Evolutionary conservation across 208 protist species (phyloP).

Genomic region (Leishmania martiniquensis): DNA sequence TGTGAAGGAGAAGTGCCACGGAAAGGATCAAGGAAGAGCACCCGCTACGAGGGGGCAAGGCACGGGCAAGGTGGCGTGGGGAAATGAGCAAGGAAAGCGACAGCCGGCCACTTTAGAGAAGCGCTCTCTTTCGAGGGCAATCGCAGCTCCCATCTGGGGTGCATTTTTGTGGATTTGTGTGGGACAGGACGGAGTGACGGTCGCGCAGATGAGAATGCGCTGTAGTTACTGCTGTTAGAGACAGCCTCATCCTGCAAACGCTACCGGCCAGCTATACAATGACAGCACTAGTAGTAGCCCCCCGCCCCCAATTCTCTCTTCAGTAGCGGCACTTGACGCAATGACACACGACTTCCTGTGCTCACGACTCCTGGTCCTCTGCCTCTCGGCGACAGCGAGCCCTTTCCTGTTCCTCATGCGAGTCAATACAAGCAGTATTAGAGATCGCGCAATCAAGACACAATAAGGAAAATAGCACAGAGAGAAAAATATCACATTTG

Average conservation of each 20-base stretch:
- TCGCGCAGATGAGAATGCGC: background rate
- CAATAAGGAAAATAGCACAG: background rate
- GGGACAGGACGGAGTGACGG: background rate
- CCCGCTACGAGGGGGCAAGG: background rate
- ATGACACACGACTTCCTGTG: background rate
- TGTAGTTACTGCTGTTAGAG: background rate
- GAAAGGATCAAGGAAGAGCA: background rate
- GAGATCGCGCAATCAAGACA: background rate
- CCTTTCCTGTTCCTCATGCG: background rate
- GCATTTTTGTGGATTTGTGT: background rate
- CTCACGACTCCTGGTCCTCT: background rate
- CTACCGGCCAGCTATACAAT: background rate
- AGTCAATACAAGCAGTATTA: slow-evolving; percentile 4
- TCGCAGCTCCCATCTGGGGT: background rate
- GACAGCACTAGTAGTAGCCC: background rate
- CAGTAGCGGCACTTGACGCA: background rate
- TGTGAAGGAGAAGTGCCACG: background rate
- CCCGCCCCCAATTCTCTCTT: background rate
- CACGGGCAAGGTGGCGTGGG: background rate
- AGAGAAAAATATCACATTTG: background rate
- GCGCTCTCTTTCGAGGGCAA: background rate
- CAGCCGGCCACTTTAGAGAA: too few species aligned
- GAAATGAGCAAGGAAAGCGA: background rate
- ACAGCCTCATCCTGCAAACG: background rate
- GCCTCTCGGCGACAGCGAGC: background rate